These are phyloP conservation scores for Eucalyptus polyanthemos DNA, from an alignment of 345 rosid species.

Conservation along the genomic window DNA sequence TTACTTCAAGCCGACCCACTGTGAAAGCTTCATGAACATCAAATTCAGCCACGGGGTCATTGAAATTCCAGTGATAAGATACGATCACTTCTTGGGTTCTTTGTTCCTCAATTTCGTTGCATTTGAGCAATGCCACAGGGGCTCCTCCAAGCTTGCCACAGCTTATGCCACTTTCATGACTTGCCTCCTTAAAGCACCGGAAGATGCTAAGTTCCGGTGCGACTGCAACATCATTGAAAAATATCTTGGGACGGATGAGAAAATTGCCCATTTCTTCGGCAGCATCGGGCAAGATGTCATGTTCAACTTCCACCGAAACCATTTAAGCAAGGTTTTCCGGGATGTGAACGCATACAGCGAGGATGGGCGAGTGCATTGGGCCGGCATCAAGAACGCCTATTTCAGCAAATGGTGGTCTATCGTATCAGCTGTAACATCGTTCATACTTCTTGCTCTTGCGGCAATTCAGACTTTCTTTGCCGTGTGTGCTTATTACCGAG, in stretches of 20 bases:
- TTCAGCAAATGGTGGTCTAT: background rate
- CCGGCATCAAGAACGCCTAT: too few relatives aligned
- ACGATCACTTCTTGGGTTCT: slow-evolving; percentile 54
- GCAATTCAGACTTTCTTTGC: slow-evolving; percentile 40
- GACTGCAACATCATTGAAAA: rapidly evolving
- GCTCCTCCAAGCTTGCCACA: too few relatives aligned
- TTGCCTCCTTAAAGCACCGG: too few relatives aligned
- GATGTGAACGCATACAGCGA: too few relatives aligned
- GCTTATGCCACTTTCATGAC: too few relatives aligned
- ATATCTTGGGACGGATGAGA: too few relatives aligned
- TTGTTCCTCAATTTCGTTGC: slow-evolving; percentile 62
- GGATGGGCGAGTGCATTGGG: too few relatives aligned
- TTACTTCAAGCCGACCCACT: slow-evolving; percentile 5
- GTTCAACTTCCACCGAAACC: too few relatives aligned
- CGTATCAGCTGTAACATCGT: slow-evolving; percentile 50
- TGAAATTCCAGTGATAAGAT: slow-evolving; percentile 49
- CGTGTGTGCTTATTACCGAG: background rate
- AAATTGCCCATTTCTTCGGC: too few relatives aligned
- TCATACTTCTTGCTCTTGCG: slow-evolving; percentile 39
- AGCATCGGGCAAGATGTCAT: too few relatives aligned
- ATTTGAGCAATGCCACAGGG: slow-evolving; percentile 63
- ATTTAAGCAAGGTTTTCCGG: rapidly evolving
- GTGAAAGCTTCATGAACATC: slow-evolving; percentile 29
- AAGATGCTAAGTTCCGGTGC: too few relatives aligned
- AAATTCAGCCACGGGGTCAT: slow-evolving; percentile 32